phyloP scores from a whole-genome alignment of 768 basidiomycete species.

The Imleria badia region DNA sequence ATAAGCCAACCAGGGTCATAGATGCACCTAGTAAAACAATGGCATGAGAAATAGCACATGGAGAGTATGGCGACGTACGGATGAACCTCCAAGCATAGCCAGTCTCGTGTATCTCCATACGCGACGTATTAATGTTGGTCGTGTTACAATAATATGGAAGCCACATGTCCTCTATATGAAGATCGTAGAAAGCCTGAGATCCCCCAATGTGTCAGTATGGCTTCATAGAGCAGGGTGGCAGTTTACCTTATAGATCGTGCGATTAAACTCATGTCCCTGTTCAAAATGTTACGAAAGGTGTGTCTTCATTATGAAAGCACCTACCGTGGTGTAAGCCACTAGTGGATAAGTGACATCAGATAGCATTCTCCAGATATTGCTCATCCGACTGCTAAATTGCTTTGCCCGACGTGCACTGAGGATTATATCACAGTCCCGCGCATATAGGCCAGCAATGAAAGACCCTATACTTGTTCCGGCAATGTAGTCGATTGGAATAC shows the following conservation, averaged over 20 bases:
- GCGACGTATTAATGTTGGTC: slow-evolving; percentile 93
- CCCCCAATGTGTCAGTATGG: slow-evolving; percentile 7
- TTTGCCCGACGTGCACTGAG: slow-evolving; percentile 84
- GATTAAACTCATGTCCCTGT: slow-evolving; percentile 93
- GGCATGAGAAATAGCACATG: neutral
- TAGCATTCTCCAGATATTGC: slow-evolving; percentile 90
- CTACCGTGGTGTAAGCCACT: slow-evolving; percentile 72
- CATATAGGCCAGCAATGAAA: slow-evolving; percentile 92
- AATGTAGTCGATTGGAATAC: slow-evolving; percentile 92
- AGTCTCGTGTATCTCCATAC: slow-evolving; percentile 96
- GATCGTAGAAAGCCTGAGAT: slow-evolving; percentile 80
- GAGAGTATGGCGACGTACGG: slow-evolving; percentile 44
- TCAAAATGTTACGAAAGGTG: slow-evolving; percentile 3
- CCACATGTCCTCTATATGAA: slow-evolving; percentile 99
- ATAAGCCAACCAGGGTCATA: slow-evolving; percentile 93
- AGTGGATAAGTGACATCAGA: slow-evolving; percentile 86
- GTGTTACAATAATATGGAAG: slow-evolving; percentile 97
- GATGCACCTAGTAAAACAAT: slow-evolving; percentile 66
- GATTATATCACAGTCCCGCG: slow-evolving; percentile 88
- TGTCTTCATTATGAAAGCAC: slow-evolving; percentile 12
- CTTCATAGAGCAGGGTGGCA: neutral
- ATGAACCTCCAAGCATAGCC: slow-evolving; percentile 99
- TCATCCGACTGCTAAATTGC: slow-evolving; percentile 90
- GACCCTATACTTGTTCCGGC: slow-evolving; percentile 94
- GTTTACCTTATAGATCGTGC: slow-evolving; percentile 84